These are phyloP conservation scores for Pestalotiopsis sp. DNA, from an alignment of 2,329 filamentous ascomycete species.

Conservation along the genomic window DNA sequence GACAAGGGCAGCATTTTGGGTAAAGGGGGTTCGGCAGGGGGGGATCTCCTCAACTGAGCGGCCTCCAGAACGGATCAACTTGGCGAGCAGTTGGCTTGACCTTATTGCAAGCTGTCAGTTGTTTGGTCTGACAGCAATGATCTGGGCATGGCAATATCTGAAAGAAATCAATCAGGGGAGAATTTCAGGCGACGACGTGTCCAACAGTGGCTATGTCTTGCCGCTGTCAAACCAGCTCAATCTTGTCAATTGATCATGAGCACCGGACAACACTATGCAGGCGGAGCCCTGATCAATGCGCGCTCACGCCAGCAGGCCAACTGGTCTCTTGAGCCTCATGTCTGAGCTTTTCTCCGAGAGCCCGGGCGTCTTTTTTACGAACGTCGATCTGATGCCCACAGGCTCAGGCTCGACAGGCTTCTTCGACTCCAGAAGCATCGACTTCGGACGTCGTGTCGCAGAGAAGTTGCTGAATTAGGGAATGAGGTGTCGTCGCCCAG, in stretches of 20 bases:
- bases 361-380: not conserved
- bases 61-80: not conserved
- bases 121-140: not conserved
- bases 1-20: not conserved
- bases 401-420: not conserved
- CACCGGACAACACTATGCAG: not conserved
- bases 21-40: not conserved
- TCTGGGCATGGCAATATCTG: not conserved
- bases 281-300: not conserved
- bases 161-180: not conserved
- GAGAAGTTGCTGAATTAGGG: not conserved
- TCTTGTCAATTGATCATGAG: not conserved
- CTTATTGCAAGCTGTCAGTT: not conserved
- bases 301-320: not conserved
- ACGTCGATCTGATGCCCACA: not conserved
- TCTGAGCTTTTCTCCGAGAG: not conserved
- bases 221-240: not conserved
- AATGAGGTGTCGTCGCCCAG: not conserved
- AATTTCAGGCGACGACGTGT: not conserved
- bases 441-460: not conserved
- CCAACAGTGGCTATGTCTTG: not conserved
- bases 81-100: not conserved
- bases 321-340: not conserved
- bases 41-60: not conserved
- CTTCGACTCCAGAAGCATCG: not conserved